Percentiles rank a stretch among this genome's conserved stretches.
Conservation (phyloP, 768 basidiomycete species). For the Trametes cinnabarina region DNA sequence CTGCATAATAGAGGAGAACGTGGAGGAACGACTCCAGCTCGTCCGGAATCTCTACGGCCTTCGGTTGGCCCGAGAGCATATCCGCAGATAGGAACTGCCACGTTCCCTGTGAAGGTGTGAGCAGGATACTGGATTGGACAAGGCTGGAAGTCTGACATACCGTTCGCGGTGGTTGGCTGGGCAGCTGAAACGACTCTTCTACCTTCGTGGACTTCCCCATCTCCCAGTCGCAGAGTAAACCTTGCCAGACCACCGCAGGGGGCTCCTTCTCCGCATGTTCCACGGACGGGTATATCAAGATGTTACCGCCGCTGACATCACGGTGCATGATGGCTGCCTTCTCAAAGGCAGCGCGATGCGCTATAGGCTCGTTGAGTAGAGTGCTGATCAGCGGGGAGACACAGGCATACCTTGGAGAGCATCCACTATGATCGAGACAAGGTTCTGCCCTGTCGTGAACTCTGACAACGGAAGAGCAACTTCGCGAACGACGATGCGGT, state of each 20-base stretch:
- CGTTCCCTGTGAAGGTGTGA: slow-evolving; percentile 5
- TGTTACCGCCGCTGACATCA: slow-evolving; percentile 5
- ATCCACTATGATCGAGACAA: not conserved
- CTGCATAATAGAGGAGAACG: slow-evolving; percentile 9
- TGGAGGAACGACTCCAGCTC: slow-evolving; percentile 19
- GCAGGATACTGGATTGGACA: too few relatives aligned
- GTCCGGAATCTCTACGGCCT: slow-evolving; percentile 7
- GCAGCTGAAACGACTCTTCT: not conserved
- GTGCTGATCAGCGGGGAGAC: too few relatives aligned
- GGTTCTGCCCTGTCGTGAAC: not conserved
- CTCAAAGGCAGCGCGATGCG: not conserved
- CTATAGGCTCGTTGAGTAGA: not conserved
- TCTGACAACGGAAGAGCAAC: not conserved
- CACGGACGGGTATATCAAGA: not conserved
- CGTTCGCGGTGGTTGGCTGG: not conserved
- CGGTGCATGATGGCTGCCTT: not conserved
- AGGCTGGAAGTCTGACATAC: not conserved
- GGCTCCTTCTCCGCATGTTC: not conserved
- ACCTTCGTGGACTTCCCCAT: not conserved
- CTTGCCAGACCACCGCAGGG: not conserved
- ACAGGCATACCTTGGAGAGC: not conserved
- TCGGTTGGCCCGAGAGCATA: not conserved
- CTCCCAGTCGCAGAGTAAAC: slow-evolving; percentile 7
- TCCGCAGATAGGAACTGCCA: slow-evolving; percentile 17
- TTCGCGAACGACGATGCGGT: slow-evolving; percentile 1